Conservation (phyloP, 306 rosid genomes). For the Ormosia semicastrata region DNA sequence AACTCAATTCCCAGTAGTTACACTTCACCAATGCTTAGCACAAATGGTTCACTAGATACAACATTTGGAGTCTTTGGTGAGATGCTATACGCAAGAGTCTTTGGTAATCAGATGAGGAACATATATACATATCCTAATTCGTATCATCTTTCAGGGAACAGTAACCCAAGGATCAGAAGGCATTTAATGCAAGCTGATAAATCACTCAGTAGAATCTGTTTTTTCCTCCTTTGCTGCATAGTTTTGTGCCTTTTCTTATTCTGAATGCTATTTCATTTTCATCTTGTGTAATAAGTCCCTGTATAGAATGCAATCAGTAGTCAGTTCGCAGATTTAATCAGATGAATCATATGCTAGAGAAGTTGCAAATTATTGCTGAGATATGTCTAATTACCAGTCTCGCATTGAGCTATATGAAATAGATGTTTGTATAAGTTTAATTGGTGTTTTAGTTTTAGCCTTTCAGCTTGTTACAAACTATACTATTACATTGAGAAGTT, state of each 20-base stretch:
- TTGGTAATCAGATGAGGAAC: slow-evolving; percentile 55
- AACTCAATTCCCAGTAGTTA: slow-evolving; percentile 33
- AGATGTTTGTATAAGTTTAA: background rate
- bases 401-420: background rate
- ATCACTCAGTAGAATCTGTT: slow-evolving; percentile 69
- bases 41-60: slow-evolving; percentile 41
- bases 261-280: slow-evolving; percentile 36
- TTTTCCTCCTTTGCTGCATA: slow-evolving; percentile 71
- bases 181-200: slow-evolving; percentile 65
- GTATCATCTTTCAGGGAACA: slow-evolving; percentile 46
- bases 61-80: slow-evolving; percentile 59
- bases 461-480: background rate
- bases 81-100: slow-evolving; percentile 64
- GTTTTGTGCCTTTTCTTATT: slow-evolving; percentile 71
- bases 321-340: slow-evolving; percentile 3
- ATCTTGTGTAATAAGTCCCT: slow-evolving; percentile 10
- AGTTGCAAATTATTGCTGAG: slow-evolving; percentile 19
- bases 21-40: slow-evolving; percentile 38
- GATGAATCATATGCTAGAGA: slow-evolving; percentile 24
- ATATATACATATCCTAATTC: slow-evolving; percentile 57
- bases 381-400: slow-evolving; percentile 16
- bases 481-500: background rate
- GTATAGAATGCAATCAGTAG: slow-evolving; percentile 31
- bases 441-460: background rate
- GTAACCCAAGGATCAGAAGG: slow-evolving; percentile 69